Evolutionary conservation across 1,139 yeast species (phyloP).

Genomic region (Torulaspora globosa): DNA sequence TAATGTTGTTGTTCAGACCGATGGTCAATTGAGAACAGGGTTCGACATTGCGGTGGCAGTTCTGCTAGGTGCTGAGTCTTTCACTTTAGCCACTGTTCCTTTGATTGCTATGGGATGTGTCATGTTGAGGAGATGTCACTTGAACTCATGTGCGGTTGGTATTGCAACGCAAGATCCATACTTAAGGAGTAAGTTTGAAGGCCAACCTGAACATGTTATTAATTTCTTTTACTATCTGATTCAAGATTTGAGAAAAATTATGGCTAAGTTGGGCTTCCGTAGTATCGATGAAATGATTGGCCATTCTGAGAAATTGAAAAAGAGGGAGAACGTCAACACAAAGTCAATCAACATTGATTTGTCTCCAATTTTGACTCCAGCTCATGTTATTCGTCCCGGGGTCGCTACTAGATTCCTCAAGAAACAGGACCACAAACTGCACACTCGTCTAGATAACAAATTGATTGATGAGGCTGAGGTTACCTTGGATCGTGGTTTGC

Average conservation of each 20-base stretch:
- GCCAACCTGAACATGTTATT: slow-evolving; percentile 97
- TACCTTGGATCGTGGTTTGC: slow-evolving; percentile 89
- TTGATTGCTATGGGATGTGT: slow-evolving; percentile 97
- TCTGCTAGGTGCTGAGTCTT: slow-evolving; percentile 94
- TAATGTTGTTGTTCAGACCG: slow-evolving; percentile 91
- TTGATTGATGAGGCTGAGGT: slow-evolving; percentile 92
- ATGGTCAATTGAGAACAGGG: slow-evolving; percentile 96
- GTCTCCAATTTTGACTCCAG: slow-evolving; percentile 92
- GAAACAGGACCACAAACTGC: slow-evolving; percentile 91
- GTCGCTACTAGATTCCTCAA: slow-evolving; percentile 90
- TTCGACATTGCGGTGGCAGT: slow-evolving; percentile 91
- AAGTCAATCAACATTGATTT: slow-evolving; percentile 90
- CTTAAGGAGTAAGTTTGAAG: slow-evolving; percentile 84
- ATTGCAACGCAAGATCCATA: slow-evolving; percentile 98
- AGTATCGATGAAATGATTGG: slow-evolving; percentile 98
- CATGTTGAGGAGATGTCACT: slow-evolving; percentile 91
- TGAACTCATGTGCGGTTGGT: slow-evolving; percentile 95
- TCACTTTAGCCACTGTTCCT: slow-evolving; percentile 98
- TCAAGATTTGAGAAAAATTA: slow-evolving; percentile 83
- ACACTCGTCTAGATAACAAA: slow-evolving; percentile 90
- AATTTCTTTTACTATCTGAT: slow-evolving; percentile 95
- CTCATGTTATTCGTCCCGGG: slow-evolving; percentile 96
- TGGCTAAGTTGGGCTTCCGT: slow-evolving; percentile 94
- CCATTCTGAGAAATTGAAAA: slow-evolving; percentile 82
- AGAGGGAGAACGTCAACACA: slow-evolving; percentile 82